These are phyloP conservation scores for Fulvia fulva DNA, from an alignment of 2,329 filamentous ascomycete genomes.

Conservation along the genomic window DNA sequence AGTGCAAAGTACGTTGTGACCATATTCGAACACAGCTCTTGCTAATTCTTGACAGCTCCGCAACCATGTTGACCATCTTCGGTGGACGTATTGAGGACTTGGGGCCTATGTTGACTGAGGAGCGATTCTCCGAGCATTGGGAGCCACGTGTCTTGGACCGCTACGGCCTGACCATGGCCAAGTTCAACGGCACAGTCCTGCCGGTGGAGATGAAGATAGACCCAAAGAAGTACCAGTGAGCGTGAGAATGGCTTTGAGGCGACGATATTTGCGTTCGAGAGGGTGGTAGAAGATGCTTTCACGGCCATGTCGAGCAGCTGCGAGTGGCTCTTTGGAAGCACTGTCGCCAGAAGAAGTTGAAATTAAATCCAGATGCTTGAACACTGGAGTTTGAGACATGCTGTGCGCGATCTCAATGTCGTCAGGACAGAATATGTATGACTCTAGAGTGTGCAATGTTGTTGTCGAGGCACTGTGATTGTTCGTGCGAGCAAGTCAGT, in stretches of 20 bases:
- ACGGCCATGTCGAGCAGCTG: too few relatives aligned
- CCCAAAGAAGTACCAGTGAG: slow-evolving; percentile 23
- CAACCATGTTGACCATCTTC: slow-evolving; percentile 43
- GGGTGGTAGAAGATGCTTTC: too few relatives aligned
- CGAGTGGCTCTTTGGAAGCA: too few relatives aligned
- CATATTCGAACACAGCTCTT: background rate
- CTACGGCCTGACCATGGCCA: slow-evolving; percentile 41
- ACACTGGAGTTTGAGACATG: too few relatives aligned
- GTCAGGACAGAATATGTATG: too few relatives aligned
- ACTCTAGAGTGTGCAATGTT: too few relatives aligned
- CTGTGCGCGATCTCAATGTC: too few relatives aligned
- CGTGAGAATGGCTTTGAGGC: background rate
- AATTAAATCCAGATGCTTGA: too few relatives aligned
- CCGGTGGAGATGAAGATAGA: slow-evolving; percentile 39
- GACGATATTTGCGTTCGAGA: background rate
- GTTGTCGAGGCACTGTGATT: too few relatives aligned
- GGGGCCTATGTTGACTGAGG: slow-evolving; percentile 39
- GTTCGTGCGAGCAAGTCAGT: too few relatives aligned
- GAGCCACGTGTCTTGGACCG: slow-evolving; percentile 37
- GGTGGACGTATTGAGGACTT: slow-evolving; percentile 38
- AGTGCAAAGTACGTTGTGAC: slow-evolving; percentile 28
- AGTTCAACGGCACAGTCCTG: slow-evolving; percentile 40
- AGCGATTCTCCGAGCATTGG: slow-evolving; percentile 41
- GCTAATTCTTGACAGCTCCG: slow-evolving; percentile 31
- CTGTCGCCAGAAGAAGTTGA: too few relatives aligned